Conservation (phyloP, 441 rosid species). For the Croton laevigatus region DNA sequence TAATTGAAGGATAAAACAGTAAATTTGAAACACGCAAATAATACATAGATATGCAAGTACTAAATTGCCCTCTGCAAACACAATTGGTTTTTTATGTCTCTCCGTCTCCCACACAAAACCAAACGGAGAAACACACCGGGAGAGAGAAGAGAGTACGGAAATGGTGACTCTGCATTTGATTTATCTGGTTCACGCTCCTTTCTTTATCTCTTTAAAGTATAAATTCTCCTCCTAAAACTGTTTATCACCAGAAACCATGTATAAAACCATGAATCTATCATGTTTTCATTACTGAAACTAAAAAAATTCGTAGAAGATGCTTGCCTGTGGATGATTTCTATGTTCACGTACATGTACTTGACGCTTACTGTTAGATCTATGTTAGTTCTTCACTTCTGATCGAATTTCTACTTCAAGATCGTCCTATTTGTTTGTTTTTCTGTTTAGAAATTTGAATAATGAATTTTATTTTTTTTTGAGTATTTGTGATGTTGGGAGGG, state of each 20-base stretch:
- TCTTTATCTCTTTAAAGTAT: constrained; percentile 2
- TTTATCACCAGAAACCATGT: neutral
- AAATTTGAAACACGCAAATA: neutral
- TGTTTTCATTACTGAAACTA: neutral
- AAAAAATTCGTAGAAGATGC: neutral
- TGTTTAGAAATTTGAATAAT: neutral
- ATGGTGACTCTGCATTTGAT: constrained; percentile 26
- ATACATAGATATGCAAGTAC: neutral
- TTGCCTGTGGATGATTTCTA: neutral
- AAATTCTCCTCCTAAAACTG: neutral
- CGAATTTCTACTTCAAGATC: neutral
- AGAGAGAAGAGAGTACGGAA: constrained; percentile 26
- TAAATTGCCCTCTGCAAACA: neutral
- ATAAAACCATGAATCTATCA: neutral
- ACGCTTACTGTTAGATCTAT: constrained; percentile 6
- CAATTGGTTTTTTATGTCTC: neutral
- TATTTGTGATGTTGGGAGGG: neutral
- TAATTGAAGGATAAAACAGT: neutral
- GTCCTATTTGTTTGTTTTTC: neutral
- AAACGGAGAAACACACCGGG: neutral
- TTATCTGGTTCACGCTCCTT: neutral
- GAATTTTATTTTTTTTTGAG: neutral
- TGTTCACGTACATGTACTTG: neutral
- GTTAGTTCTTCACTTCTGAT: neutral
- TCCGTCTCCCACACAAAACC: neutral